Evolutionary conservation across 2,329 filamentous ascomycete genomes (phyloP), one percentile per base, ranked within the genome.

Genomic region (Cercospora sp.): DNA sequence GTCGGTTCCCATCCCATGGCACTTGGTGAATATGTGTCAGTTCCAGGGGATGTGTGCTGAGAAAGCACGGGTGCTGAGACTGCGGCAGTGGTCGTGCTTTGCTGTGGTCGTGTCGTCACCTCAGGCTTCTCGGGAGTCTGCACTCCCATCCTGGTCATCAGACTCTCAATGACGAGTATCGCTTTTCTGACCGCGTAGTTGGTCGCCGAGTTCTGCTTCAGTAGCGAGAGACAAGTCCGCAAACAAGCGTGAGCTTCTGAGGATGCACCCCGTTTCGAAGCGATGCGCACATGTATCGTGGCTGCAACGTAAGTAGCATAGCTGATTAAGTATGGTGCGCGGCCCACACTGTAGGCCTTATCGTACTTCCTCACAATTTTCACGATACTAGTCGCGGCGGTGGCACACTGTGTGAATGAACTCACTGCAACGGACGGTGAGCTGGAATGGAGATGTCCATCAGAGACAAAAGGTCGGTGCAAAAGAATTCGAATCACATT

Each of bases 231-330:
- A 64, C 84, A 86, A 0, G 80, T 82, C 30, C 79, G 77, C 0
- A 86, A 76, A 55, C 76, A 78, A 2, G 73, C 68, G 66, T 83
- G 79, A 0, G 82, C 80, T 3, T 80, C 78, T 0, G 81, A 83
- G 0, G 77, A 77, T 0, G 73, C 74, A 7, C 79, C 78, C 8
- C 82, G 78, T 53, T 82, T 82, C 3, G 85, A 83, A 0, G 85
- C 84, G 5, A 84, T 83, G 3, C 84, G 83, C 0, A 82, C 82
- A 61, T 84, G 82, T 18, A 87, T 86, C 0, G 84, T 87, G 0
- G 84, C 84, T 3, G 81, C 81, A 0, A 86, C 84, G 66, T 87
- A 88, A 0, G 84, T 86, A 0, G 86, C 84, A 72, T 88, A 88
- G 0, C 83, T 85, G 18, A 87, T 81, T 1, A 87, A 75, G 64